Conservation (phyloP, 805 yeast genomes). For the Clavispora santaluciae region DNA sequence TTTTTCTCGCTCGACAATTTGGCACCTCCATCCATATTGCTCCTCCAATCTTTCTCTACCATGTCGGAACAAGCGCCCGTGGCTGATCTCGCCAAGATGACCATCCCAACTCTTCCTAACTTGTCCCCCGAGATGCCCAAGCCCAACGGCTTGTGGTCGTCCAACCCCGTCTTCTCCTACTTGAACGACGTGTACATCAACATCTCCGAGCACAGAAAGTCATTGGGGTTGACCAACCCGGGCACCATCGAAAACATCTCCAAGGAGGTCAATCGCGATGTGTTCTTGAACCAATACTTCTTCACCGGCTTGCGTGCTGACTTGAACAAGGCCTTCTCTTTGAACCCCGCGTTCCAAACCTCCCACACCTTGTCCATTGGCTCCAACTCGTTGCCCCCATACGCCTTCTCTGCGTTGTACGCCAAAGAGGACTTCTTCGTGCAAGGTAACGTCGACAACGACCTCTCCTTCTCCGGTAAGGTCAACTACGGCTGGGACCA, state of each 20-base stretch:
- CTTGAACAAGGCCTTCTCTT: conserved; percentile 81
- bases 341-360: conserved; percentile 95
- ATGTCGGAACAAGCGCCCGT: conserved; percentile 14
- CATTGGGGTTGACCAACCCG: conserved; percentile 82
- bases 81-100: conserved; percentile 43
- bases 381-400: conserved; percentile 78
- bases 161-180: conserved; percentile 78
- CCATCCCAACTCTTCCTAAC: conserved; percentile 54
- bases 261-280: conserved; percentile 92
- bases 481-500: conserved; percentile 87
- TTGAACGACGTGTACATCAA: conserved; percentile 70
- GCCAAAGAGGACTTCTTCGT: conserved; percentile 81
- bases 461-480: conserved; percentile 80
- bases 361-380: conserved; percentile 92
- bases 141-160: conserved; percentile 63
- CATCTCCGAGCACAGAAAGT: conserved; percentile 71
- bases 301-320: conserved; percentile 97
- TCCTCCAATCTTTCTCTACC: not conserved
- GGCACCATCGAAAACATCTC: conserved; percentile 91
- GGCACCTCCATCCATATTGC: not conserved
- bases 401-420: conserved; percentile 84
- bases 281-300: conserved; percentile 80
- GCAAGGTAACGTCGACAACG: conserved; percentile 91
- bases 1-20: conserved; percentile 3
- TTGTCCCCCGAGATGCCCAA: conserved; percentile 50